phyloP scores from a whole-genome alignment of 2,329 filamentous ascomycete genomes.

The Dryadomyces quercivorus region DNA sequence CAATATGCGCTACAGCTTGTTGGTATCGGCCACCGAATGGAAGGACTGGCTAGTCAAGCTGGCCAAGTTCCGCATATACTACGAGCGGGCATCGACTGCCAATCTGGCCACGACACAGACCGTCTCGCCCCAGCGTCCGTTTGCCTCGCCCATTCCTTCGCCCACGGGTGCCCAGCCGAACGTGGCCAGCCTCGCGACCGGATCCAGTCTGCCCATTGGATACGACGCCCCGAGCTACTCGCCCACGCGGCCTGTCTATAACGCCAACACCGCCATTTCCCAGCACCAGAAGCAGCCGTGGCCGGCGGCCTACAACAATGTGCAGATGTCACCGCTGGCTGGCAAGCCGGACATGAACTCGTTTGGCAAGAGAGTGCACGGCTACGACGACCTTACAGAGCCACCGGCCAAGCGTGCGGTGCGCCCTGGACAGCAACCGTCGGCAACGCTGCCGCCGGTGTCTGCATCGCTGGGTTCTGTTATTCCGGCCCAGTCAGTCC shows the following conservation, averaged over 20 bases:
- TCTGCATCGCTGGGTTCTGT: background rate
- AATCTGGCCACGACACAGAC: background rate
- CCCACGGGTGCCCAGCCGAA: constrained; percentile 27
- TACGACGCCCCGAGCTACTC: background rate
- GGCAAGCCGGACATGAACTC: constrained; percentile 30
- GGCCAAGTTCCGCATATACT: constrained; percentile 71
- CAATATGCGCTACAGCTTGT: constrained; percentile 91
- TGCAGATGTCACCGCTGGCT: constrained; percentile 35
- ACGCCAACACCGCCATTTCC: background rate
- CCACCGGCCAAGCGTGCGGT: constrained; percentile 41
- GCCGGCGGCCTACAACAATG: constrained; percentile 16
- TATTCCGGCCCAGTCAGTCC: background rate
- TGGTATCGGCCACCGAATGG: constrained; percentile 81
- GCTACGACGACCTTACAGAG: constrained; percentile 37
- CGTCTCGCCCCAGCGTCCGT: constrained; percentile 24
- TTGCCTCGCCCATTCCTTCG: constrained; percentile 35
- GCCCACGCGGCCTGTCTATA: background rate
- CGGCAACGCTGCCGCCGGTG: constrained; percentile 1
- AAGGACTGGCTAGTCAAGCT: constrained; percentile 74
- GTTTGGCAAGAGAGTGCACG: constrained; percentile 35
- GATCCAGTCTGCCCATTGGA: background rate
- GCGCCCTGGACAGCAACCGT: constrained; percentile 9
- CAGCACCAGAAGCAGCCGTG: constrained; percentile 1
- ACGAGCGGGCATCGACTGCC: constrained; percentile 36
- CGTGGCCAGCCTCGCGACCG: no score